Percentiles rank a stretch among this genome's conserved stretches.
These are phyloP conservation scores for Suillus luteus DNA, from an alignment of 768 basidiomycete species.

Conservation along the genomic window DNA sequence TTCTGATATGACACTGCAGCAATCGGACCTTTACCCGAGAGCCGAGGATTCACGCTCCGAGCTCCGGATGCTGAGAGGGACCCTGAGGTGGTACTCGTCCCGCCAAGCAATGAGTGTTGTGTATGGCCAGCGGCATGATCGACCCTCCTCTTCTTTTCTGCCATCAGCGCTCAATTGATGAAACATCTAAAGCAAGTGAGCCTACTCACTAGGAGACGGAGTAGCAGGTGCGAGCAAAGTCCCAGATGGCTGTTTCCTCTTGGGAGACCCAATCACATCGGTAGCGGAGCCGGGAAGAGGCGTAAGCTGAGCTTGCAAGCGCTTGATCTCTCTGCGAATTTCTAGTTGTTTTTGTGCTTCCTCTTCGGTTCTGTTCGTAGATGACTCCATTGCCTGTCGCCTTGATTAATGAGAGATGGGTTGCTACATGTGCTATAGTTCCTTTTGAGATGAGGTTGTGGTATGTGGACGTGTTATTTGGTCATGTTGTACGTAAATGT, in stretches of 20 bases:
- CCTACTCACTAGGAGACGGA: conserved; percentile 67
- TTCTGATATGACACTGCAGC: conserved; percentile 23
- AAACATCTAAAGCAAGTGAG: background rate
- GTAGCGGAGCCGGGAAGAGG: conserved; percentile 32
- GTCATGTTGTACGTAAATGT: conserved; percentile 9
- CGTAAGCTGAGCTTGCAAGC: conserved; percentile 55
- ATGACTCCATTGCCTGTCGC: conserved; percentile 52
- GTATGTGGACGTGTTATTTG: conserved; percentile 27
- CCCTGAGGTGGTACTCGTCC: conserved; percentile 15
- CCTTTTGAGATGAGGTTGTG: background rate
- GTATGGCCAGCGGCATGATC: conserved; percentile 31
- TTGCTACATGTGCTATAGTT: background rate
- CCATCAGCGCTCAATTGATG: conserved; percentile 8
- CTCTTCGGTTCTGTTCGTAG: conserved; percentile 41
- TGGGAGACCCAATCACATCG: conserved; percentile 41
- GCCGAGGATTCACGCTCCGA: background rate
- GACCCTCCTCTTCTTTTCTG: conserved; percentile 48
- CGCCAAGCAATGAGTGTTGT: conserved; percentile 21
- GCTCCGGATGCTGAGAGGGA: conserved; percentile 20
- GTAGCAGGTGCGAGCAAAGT: conserved; percentile 48
- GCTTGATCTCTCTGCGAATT: conserved; percentile 55
- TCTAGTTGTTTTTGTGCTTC: conserved; percentile 48
- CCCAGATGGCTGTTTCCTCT: conserved; percentile 46
- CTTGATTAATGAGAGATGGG: conserved; percentile 5
- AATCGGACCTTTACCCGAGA: conserved; percentile 3